Evolutionary conservation across 2,329 filamentous ascomycete genomes (phyloP), one percentile per base, ranked within the genome.

Genomic region (Talaromyces atroroseus): DNA sequence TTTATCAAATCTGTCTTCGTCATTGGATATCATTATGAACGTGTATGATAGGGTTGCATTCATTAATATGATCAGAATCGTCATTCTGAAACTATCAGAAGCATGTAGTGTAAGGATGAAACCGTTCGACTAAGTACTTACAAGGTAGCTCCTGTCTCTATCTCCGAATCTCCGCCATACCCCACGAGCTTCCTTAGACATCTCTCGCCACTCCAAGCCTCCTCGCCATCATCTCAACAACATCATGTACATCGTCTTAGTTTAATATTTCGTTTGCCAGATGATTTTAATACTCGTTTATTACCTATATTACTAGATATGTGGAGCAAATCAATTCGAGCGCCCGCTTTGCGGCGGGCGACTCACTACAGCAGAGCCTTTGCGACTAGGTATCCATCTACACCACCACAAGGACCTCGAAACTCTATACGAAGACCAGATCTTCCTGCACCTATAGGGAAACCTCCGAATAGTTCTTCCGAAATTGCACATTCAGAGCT

Each of bases 321-420:
- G 70, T 73, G 69, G 70, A 62, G 60, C 40, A 49, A 58, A 36
- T 62, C 58, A 53, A 63, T 70, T 46, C 65, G 61, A 53, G 54
- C 59, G 20, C 60, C 59, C 11, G 59, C 61, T 36, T 36, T 57
- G 36, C 63, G 64, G 42, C 63, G 59, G 58, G 56, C 61, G 52
- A 60, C 60, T 56, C 2, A 42, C 18, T 42, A 20, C 38, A 20
- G 16, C 38, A 42, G 32, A 54, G 34, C 62, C 59, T 44, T 59
- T 58, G 42, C 66, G 64, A 58, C 62, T 64, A 51, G 49, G n/a
- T 26, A 23, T 18, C 34, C 36, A 54, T 66, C 32, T 64, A 65
- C 59, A 60, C 64, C 49, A 65, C 63, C 56, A 48, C 54, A 64
- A 18, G 66, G 67, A 29, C 66, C 71, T 26, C 67, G 70, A 44